phyloP scores from a whole-genome alignment of 192 early-diverging fungal species.

The Backusella parvicylindrica region DNA sequence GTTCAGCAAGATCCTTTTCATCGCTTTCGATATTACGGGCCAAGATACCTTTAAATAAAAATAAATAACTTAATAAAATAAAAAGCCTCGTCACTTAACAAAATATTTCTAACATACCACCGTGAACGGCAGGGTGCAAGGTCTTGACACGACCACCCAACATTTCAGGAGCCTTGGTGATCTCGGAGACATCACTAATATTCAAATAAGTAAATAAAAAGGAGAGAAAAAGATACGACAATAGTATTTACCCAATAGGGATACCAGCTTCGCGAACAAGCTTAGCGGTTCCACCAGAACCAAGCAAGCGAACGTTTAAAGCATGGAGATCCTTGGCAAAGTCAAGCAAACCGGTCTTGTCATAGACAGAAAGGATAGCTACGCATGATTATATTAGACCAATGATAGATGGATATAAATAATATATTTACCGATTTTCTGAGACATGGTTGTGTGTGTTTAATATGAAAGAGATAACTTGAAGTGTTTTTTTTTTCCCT shows the following conservation, averaged over 20 bases:
- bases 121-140: conserved; percentile 97
- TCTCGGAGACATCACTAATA: conserved; percentile 92
- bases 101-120: conserved; percentile 48
- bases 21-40: conserved; percentile 85
- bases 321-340: conserved; percentile 79
- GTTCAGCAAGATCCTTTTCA: conserved; percentile 80
- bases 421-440: not conserved
- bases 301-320: conserved; percentile 80
- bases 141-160: conserved; percentile 99
- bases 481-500: not conserved
- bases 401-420: not conserved
- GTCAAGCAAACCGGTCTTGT: conserved; percentile 93
- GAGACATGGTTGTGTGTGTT: not conserved
- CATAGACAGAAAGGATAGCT: conserved; percentile 94
- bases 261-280: conserved; percentile 86
- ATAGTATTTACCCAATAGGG: conserved; percentile 67
- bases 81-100: not conserved
- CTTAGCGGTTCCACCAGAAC: conserved; percentile 94
- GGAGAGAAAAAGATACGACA: not conserved
- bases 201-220: not conserved
- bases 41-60: conserved; percentile 62
- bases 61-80: not conserved
- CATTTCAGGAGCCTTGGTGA: conserved; percentile 98
- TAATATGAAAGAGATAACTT: not conserved
- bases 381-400: not conserved